These are phyloP conservation scores for Stephania yunnanensis DNA, from an alignment of 164 flowering plant genomes.

Conservation along the genomic window DNA sequence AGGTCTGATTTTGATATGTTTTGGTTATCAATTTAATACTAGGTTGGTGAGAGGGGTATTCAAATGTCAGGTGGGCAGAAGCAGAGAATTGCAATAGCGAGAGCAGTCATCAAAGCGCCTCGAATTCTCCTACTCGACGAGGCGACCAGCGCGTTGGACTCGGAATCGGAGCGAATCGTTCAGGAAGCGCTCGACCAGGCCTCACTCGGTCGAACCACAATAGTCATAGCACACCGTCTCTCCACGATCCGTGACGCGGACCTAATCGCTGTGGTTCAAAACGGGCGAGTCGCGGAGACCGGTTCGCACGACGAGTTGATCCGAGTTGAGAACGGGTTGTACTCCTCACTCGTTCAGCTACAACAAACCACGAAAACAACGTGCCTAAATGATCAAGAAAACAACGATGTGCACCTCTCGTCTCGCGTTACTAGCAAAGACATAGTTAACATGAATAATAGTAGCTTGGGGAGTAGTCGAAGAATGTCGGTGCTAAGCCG, in stretches of 20 bases:
- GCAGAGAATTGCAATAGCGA: constrained; percentile 85
- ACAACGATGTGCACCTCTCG: background rate
- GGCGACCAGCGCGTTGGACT: constrained; percentile 83
- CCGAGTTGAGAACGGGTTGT: constrained; percentile 33
- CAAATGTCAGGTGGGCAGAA: constrained; percentile 94
- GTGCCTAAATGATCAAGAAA: background rate
- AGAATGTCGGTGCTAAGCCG: constrained; percentile 37
- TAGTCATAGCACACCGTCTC: constrained; percentile 84
- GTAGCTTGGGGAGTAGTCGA: constrained; percentile 27
- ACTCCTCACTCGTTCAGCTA: constrained; percentile 49
- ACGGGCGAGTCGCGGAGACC: constrained; percentile 51
- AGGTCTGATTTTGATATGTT: too few species aligned
- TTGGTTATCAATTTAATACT: background rate
- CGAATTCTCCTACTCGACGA: constrained; percentile 72
- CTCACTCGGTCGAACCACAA: constrained; percentile 63
- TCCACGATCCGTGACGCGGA: constrained; percentile 74
- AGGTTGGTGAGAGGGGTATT: constrained; percentile 83
- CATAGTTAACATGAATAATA: constrained; percentile 17
- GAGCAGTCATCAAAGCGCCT: constrained; percentile 70
- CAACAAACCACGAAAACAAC: constrained; percentile 34
- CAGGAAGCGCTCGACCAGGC: constrained; percentile 76
- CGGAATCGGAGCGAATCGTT: constrained; percentile 75
- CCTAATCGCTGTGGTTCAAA: constrained; percentile 68
- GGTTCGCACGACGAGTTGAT: constrained; percentile 66
- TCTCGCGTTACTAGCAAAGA: constrained; percentile 13